These are phyloP conservation scores for Penicillium chermesinum DNA, from an alignment of 495 filamentous ascomycete species.

Conservation along the genomic window DNA sequence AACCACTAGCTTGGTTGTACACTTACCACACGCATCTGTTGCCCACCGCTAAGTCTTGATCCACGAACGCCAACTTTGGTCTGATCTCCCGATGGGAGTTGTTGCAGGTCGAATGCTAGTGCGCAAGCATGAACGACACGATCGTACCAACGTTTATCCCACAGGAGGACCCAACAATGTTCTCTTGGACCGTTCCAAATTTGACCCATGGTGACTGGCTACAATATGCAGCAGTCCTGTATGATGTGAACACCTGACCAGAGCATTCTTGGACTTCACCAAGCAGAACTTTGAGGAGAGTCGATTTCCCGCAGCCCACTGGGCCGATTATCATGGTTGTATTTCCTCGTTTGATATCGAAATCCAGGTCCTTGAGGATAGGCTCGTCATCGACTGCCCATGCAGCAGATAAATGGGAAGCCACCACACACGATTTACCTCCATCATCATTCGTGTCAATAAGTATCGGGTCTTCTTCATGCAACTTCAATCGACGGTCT, in stretches of 20 bases:
- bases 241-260: slow-evolving; percentile 13
- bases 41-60: slow-evolving; percentile 61
- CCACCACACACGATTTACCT: slow-evolving; percentile 4
- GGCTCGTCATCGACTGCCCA: slow-evolving; percentile 18
- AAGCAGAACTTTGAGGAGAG: slow-evolving; percentile 44
- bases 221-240: slow-evolving; percentile 60
- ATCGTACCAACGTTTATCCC: slow-evolving; percentile 52
- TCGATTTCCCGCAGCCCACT: slow-evolving; percentile 52
- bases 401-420: slow-evolving; percentile 14
- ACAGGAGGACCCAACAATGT: slow-evolving; percentile 65
- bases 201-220: slow-evolving; percentile 75
- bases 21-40: slow-evolving; percentile 52
- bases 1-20: not conserved
- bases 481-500: slow-evolving; percentile 8
- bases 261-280: slow-evolving; percentile 41
- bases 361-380: slow-evolving; percentile 9
- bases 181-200: slow-evolving; percentile 73
- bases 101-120: slow-evolving; percentile 52
- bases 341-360: slow-evolving; percentile 27
- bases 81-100: slow-evolving; percentile 54
- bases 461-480: not conserved
- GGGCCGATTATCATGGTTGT: slow-evolving; percentile 51
- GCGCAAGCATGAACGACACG: slow-evolving; percentile 54
- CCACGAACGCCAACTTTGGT: slow-evolving; percentile 62
- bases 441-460: slow-evolving; percentile 6